Evolutionary conservation across 306 rosid genomes (phyloP).

Genomic region (Quercus ilex): DNA sequence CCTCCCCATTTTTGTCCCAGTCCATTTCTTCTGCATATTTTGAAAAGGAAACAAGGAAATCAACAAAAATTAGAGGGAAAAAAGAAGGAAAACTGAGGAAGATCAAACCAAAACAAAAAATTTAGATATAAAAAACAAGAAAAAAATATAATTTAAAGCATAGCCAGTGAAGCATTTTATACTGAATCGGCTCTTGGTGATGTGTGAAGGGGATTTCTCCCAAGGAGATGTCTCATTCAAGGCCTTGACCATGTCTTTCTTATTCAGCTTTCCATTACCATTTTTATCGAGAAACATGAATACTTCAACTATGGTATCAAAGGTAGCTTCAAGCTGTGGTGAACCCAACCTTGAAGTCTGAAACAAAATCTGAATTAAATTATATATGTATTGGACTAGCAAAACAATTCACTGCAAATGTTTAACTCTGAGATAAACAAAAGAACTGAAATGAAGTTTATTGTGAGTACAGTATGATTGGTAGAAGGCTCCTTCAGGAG

Average conservation of each 20-base stretch:
- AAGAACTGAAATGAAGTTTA: constrained; percentile 8
- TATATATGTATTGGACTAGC: background rate
- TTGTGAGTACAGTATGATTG: constrained; percentile 38
- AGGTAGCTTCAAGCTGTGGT: constrained; percentile 61
- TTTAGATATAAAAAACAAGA: background rate
- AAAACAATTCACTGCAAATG: constrained; percentile 5
- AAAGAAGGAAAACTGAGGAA: background rate
- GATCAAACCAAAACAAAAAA: background rate
- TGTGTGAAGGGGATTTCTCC: constrained; percentile 74
- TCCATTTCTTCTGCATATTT: constrained; percentile 68
- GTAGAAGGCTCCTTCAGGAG: constrained; percentile 55
- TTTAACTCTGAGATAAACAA: constrained; percentile 13
- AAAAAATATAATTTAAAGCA: background rate
- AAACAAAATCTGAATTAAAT: constrained; percentile 21
- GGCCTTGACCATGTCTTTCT: constrained; percentile 68
- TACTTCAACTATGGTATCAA: constrained; percentile 60
- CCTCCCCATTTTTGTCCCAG: constrained; percentile 78
- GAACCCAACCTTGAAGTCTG: constrained; percentile 56
- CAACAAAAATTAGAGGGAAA: background rate
- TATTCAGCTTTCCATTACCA: constrained; percentile 74
- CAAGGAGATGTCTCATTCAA: constrained; percentile 57
- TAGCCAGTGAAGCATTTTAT: constrained; percentile 31
- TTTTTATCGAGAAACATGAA: constrained; percentile 76
- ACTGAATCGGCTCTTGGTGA: constrained; percentile 63
- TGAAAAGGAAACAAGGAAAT: background rate